These are phyloP conservation scores for Amniculicola lignicola DNA, from an alignment of 495 filamentous ascomycete genomes.

Conservation along the genomic window DNA sequence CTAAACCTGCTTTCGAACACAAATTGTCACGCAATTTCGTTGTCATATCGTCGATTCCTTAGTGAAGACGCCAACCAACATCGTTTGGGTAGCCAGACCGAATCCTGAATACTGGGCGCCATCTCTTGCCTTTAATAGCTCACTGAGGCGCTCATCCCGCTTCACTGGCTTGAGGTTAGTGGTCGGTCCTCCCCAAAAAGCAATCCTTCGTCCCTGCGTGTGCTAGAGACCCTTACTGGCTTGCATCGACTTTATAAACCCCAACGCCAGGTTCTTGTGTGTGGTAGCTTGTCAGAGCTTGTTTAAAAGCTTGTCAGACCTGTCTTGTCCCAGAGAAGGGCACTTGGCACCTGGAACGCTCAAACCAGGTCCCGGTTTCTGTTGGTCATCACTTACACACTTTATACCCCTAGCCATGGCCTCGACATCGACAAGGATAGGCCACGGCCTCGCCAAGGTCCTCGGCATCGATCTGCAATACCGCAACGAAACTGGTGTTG, in stretches of 20 bases:
- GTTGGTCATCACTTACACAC: not conserved
- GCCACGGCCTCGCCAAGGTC: slow-evolving; percentile 71
- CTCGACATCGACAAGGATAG: slow-evolving; percentile 53
- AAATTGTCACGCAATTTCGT: no score
- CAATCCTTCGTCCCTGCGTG: slow-evolving; percentile 7
- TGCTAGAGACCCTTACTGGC: no score
- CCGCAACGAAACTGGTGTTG: slow-evolving; percentile 44
- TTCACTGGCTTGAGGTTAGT: no score
- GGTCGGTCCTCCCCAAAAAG: slow-evolving; percentile 8
- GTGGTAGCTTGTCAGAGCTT: slow-evolving; percentile 26
- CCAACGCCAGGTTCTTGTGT: slow-evolving; percentile 18
- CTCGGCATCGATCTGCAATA: slow-evolving; percentile 81
- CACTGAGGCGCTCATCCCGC: no score
- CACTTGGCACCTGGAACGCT: slow-evolving; percentile 3
- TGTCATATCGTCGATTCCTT: no score
- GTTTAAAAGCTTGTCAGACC: slow-evolving; percentile 16
- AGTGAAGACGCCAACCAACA: no score
- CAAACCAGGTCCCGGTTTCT: not conserved
- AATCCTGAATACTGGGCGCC: no score
- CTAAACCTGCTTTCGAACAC: no score
- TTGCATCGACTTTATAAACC: slow-evolving; percentile 29
- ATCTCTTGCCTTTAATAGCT: no score
- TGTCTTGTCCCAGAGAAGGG: not conserved
- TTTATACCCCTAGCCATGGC: slow-evolving; percentile 36
- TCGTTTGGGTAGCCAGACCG: no score